Evolutionary conservation across 441 rosid genomes (phyloP), one percentile per base, ranked within the genome.

Genomic region (Pelargonium australe): DNA sequence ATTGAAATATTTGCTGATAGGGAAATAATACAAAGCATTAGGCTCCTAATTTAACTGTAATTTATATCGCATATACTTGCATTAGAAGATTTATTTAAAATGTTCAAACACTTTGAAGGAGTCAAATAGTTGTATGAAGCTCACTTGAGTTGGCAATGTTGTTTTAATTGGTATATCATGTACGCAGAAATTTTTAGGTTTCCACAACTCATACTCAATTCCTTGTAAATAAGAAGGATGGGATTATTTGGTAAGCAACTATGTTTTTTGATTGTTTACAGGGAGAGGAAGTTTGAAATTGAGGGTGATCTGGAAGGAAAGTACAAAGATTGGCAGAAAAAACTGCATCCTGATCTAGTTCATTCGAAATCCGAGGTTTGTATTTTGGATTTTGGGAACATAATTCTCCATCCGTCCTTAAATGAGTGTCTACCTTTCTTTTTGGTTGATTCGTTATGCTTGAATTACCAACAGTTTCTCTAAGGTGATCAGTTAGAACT

Each of bases 271-370:
- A 14, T 19, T 57, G 10, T 19, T 60, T 65, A 62, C 76, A 91
- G 97, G 72, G 89, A 83, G 72, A 89, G 80, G 66, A 87, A 77
- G 71, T 94, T 85, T 74, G 92, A 82, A 25, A 74, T 87, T 17
- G 84, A 80, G 69, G 86, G 65, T 70, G 79, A 74, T 77, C 78
- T 95, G 77, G 95, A 86, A 55, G 75, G 86, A 20, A 95, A 84
- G 74, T 92, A 90, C 72, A 90, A 87, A 77, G 85, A 79, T 43
- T 90, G 97, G 97, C 99, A 95, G 81, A 95, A 92, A 80, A 87
- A 89, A 78, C 61, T 95, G 68, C 98, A 95, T 82, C 99, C 99
- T 69, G 99, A 95, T 83, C 81, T 95, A 70, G 99, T 95, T 71
- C 98, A 95, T 77, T 81, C 90, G 7, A 95, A 95, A 76, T 90